These are phyloP conservation scores for Fusarium liriodendri DNA, from an alignment of 2,329 filamentous ascomycete genomes.

Conservation along the genomic window DNA sequence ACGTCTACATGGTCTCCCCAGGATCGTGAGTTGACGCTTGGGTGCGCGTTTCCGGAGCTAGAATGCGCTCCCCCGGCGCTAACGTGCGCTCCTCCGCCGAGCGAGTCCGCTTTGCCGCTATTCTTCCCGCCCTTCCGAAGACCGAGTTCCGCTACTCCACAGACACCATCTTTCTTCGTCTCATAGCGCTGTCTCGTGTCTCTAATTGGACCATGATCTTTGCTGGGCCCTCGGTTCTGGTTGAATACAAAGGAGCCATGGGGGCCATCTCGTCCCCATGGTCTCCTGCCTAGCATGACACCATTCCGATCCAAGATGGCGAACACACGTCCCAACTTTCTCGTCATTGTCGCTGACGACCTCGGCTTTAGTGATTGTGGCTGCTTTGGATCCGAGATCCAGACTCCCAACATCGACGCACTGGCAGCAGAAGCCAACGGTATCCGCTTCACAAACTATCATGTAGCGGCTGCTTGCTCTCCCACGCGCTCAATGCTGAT, in stretches of 20 bases:
- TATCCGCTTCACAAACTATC: constrained; percentile 73
- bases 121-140: not conserved
- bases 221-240: not conserved
- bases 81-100: not conserved
- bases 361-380: constrained; percentile 48
- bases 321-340: constrained; percentile 47
- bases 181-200: not conserved
- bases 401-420: constrained; percentile 45
- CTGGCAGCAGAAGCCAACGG: constrained; percentile 55
- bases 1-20: not conserved
- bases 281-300: not conserved
- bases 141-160: not conserved
- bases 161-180: not conserved
- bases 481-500: constrained; percentile 76
- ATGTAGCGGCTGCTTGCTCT: constrained; percentile 73
- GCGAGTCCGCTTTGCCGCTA: not conserved
- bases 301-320: constrained; percentile 56
- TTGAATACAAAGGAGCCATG: not conserved
- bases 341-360: constrained; percentile 50
- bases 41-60: not conserved
- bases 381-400: constrained; percentile 48
- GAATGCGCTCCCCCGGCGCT: not conserved
- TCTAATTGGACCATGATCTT: not conserved
- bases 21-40: not conserved
- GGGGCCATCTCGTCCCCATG: not conserved